A percentile compares a stretch with the other conserved stretches of the same genome.
These are phyloP conservation scores for Pyricularia pennisetigena DNA, from an alignment of 2,329 filamentous ascomycete genomes.

Conservation along the genomic window DNA sequence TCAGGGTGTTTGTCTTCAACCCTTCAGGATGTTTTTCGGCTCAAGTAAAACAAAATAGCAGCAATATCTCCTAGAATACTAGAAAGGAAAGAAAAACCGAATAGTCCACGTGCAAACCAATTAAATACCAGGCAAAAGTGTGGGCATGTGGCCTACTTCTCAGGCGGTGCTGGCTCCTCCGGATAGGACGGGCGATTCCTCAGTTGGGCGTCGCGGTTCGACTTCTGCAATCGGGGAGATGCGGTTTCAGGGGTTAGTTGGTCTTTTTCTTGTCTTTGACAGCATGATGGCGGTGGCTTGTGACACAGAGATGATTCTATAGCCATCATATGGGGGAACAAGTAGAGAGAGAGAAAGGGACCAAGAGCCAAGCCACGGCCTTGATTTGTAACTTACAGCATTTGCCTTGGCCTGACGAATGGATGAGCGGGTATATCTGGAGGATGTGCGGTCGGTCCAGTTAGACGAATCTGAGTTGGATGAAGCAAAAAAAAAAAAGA, in stretches of 20 bases:
- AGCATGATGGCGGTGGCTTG: background rate
- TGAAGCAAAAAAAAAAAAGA: too few species aligned
- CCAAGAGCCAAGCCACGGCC: background rate
- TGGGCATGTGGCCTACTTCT: background rate
- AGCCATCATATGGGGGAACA: background rate
- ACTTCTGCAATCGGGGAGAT: background rate
- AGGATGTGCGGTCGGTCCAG: background rate
- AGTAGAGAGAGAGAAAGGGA: too few species aligned
- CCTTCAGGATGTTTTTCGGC: background rate
- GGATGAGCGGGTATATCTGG: constrained; percentile 3
- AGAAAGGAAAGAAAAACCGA: background rate
- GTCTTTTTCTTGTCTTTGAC: background rate
- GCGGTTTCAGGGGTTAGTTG: background rate
- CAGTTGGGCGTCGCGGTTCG: background rate
- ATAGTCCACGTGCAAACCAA: background rate
- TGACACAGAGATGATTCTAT: background rate
- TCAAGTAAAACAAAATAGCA: background rate
- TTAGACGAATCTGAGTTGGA: background rate
- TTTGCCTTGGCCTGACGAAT: background rate
- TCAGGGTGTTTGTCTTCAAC: background rate
- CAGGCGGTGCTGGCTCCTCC: background rate
- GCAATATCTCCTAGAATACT: background rate
- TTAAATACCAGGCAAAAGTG: background rate
- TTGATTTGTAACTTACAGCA: background rate
- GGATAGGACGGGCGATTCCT: background rate